These are phyloP conservation scores for Penicillium thymicola DNA, from an alignment of 2,329 filamentous ascomycete genomes.

Conservation along the genomic window DNA sequence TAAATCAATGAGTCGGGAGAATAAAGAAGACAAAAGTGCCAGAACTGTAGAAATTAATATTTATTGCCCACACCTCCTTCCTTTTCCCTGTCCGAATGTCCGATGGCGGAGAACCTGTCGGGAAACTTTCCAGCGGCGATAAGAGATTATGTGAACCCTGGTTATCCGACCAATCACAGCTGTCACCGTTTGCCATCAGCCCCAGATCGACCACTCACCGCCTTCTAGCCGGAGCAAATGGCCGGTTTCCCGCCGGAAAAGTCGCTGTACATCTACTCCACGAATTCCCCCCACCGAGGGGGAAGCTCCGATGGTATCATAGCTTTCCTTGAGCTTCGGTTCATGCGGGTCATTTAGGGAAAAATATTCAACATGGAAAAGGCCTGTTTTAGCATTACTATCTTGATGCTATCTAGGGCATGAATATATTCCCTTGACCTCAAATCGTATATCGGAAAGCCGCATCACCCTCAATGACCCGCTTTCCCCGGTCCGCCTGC, in stretches of 20 bases:
- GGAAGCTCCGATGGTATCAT: not conserved
- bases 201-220: not conserved
- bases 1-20: not conserved
- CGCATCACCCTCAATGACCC: slow-evolving; percentile 34
- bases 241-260: slow-evolving; percentile 21
- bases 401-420: not conserved
- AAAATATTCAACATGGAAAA: not conserved
- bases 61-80: not conserved
- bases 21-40: slow-evolving; percentile 5
- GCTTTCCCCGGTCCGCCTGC: slow-evolving; percentile 34
- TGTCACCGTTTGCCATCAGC: not conserved
- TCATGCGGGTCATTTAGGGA: not conserved
- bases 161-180: not conserved
- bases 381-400: not conserved
- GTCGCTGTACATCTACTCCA: not conserved
- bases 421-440: not conserved
- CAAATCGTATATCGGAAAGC: slow-evolving; percentile 40
- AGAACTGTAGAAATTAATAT: slow-evolving; percentile 4
- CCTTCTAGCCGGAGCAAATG: not conserved
- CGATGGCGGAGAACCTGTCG: slow-evolving; percentile 6
- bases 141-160: not conserved
- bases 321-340: not conserved
- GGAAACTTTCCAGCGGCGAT: slow-evolving; percentile 3
- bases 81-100: slow-evolving; percentile 5
- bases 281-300: not conserved